Conservation (phyloP, 208 protist genomes). For the Wallacemonas rigidus region DNA sequence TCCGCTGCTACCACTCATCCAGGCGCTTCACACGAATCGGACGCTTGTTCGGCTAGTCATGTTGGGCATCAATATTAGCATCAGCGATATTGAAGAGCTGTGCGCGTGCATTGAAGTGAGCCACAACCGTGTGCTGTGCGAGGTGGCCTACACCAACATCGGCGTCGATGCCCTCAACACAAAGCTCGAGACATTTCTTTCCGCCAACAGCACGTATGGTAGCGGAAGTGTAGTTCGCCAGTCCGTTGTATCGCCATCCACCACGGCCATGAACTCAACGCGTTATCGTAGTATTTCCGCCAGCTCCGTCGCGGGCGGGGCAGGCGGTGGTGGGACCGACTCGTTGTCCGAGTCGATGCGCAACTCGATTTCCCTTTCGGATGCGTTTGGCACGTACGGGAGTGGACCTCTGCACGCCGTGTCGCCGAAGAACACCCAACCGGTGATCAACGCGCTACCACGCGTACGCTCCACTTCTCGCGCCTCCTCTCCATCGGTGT, state of each 20-base stretch:
- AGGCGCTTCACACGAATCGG: conserved; percentile 53
- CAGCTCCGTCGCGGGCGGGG: neutral
- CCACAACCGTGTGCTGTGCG: conserved; percentile 43
- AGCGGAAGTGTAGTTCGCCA: neutral
- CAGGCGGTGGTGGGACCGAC: neutral
- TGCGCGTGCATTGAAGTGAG: conserved; percentile 66
- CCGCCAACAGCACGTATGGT: conserved; percentile 38
- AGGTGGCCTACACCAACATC: conserved; percentile 52
- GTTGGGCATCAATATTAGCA: conserved; percentile 56
- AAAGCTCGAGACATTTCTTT: conserved; percentile 66
- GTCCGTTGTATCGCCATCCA: neutral
- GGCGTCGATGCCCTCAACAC: conserved; percentile 55
- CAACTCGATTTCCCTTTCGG: conserved; percentile 16
- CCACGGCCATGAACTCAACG: conserved; percentile 4
- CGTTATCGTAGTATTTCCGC: conserved; percentile 8
- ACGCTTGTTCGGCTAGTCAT: conserved; percentile 49
- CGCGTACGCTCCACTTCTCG: conserved; percentile 11
- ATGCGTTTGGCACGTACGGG: conserved; percentile 9
- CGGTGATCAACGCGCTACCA: neutral
- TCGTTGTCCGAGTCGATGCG: conserved; percentile 20
- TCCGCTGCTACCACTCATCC: conserved; percentile 62
- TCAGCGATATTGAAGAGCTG: conserved; percentile 70
- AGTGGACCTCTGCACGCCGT: neutral
- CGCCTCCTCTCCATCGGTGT: conserved; percentile 9
- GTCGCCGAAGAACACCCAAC: neutral